These are phyloP conservation scores for Coemansia sp. DNA, from an alignment of 192 early-diverging fungal genomes.

Conservation along the genomic window DNA sequence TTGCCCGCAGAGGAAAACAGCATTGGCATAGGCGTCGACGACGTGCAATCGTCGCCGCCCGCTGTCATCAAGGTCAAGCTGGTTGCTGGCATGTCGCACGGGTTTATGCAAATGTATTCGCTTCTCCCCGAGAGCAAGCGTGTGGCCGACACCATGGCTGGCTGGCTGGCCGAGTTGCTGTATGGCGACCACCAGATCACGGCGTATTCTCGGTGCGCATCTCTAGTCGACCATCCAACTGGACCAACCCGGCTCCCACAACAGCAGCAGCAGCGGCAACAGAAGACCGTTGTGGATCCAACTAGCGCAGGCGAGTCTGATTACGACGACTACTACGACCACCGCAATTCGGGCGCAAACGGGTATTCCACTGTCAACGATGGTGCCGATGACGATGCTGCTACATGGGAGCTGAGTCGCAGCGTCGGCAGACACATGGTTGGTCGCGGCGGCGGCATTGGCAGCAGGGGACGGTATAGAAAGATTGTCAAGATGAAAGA, in stretches of 20 bases:
- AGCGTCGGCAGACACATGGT: slow-evolving; percentile 1
- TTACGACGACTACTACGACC: not conserved
- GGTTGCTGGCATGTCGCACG: slow-evolving; percentile 48
- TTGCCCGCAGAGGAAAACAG: not conserved
- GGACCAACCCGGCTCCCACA: not conserved
- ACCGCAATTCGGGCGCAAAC: too few relatives aligned
- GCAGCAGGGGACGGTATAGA: too few relatives aligned
- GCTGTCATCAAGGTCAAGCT: slow-evolving; percentile 44
- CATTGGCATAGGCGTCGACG: too few relatives aligned
- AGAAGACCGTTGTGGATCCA: too few relatives aligned
- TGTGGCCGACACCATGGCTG: slow-evolving; percentile 25
- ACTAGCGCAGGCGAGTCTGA: not conserved
- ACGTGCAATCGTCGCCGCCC: not conserved
- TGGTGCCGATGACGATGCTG: not conserved
- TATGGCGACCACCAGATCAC: slow-evolving; percentile 15
- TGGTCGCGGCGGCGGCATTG: not conserved
- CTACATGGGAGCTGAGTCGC: not conserved
- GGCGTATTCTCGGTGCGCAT: slow-evolving; percentile 22
- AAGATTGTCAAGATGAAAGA: not conserved
- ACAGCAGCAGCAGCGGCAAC: not conserved
- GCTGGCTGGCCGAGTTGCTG: slow-evolving; percentile 41
- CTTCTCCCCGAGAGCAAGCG: slow-evolving; percentile 38
- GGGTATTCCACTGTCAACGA: too few relatives aligned
- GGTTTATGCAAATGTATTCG: slow-evolving; percentile 52
- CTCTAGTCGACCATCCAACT: slow-evolving; percentile 9